Evolutionary conservation across 129 eudicot species (phyloP), one percentile per base, ranked within the genome.

Genomic region (Tanacetum coccineum): DNA sequence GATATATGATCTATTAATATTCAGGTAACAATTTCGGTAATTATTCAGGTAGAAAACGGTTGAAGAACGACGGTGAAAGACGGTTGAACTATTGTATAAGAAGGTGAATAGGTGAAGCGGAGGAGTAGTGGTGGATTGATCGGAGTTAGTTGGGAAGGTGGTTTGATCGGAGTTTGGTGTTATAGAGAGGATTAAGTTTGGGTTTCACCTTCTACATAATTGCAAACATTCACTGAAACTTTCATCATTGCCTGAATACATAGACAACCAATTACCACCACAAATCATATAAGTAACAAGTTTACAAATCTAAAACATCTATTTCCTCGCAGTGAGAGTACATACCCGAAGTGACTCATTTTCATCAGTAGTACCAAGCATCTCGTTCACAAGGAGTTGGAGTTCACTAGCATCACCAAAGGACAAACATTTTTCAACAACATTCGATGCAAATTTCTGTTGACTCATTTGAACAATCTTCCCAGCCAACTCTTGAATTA

Each of bases 141-240:
- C n/a, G n/a, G n/a, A n/a, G n/a, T n/a, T n/a, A n/a, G n/a, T n/a
- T n/a, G n/a, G n/a, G n/a, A n/a, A n/a, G n/a, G n/a, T n/a, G n/a
- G n/a, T n/a, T n/a, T n/a, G n/a, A n/a, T n/a, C n/a, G n/a, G n/a
- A n/a, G n/a, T n/a, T n/a, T n/a, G n/a, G n/a, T n/a, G n/a, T n/a
- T n/a, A n/a, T n/a, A n/a, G n/a, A n/a, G n/a, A n/a, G n/a, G n/a
- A n/a, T n/a, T n/a, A n/a, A n/a, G n/a, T n/a, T n/a, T n/a, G n/a
- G n/a, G n/a, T n/a, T n/a, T n/a, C n/a, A n/a, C n/a, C n/a, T n/a
- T n/a, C n/a, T n/a, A 91, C 98, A 49, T 91, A 91, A 72, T 91
- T 91, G 94, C 98, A 78, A 91, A 91, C 66, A n/a, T n/a, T n/a
- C n/a, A n/a, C n/a, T 91, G 98, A 67, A 87, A n/a, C 98, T 78